phyloP scores from a whole-genome alignment of 495 filamentous ascomycete genomes.

The Aspergillus bertholletiae region DNA sequence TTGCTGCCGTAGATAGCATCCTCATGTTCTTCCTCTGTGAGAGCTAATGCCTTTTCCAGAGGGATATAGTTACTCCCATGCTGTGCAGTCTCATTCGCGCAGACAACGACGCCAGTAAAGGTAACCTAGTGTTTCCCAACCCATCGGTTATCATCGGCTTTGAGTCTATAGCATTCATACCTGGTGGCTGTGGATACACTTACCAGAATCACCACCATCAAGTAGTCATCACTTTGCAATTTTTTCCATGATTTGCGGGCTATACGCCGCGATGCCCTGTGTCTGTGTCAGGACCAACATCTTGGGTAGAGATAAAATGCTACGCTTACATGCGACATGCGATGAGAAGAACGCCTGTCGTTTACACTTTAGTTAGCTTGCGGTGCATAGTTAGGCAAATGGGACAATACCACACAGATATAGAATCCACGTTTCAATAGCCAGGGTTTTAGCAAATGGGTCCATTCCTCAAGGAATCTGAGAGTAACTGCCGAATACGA shows the following conservation, averaged over 20 bases:
- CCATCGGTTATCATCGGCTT: too few relatives aligned
- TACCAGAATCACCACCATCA: not conserved
- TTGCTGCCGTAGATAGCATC: not conserved
- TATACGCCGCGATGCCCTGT: not conserved
- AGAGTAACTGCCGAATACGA: not conserved
- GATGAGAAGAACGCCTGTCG: not conserved
- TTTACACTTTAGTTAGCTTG: not conserved
- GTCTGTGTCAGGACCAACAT: not conserved
- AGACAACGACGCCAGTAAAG: conserved; percentile 1
- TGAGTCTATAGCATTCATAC: too few relatives aligned
- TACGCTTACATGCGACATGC: not conserved
- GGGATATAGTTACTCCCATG: not conserved
- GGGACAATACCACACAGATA: not conserved
- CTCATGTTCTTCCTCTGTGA: not conserved
- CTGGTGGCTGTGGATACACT: too few relatives aligned
- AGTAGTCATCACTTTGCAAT: not conserved
- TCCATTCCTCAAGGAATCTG: not conserved
- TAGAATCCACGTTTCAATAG: not conserved
- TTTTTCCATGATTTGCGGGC: not conserved
- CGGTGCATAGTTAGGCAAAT: too few relatives aligned
- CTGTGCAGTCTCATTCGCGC: not conserved
- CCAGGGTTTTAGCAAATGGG: not conserved
- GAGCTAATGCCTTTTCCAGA: not conserved
- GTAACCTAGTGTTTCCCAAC: not conserved
- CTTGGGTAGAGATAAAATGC: not conserved